Percentiles rank a stretch among this genome's conserved stretches.
Evolutionary conservation across 2,329 filamentous ascomycete species (phyloP).

Genomic region (Sclerotinia spermophila): DNA sequence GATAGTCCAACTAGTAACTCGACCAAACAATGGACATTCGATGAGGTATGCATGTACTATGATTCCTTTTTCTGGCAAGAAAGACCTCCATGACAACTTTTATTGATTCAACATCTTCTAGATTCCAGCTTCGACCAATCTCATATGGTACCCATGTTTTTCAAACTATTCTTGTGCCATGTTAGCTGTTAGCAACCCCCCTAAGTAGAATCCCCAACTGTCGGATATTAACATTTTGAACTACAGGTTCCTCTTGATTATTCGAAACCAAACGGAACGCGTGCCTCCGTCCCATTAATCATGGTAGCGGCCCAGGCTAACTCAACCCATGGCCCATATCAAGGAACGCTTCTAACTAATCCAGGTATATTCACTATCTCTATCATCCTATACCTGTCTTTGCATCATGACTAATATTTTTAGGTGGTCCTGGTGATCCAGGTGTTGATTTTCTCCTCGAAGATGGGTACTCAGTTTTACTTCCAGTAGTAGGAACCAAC

Average conservation of each 20-base stretch:
- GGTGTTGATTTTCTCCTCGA: slow-evolving; percentile 15
- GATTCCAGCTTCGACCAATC: slow-evolving; percentile 17
- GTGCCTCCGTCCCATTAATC: slow-evolving; percentile 22
- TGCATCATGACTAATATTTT: neutral
- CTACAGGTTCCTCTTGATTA: slow-evolving; percentile 27
- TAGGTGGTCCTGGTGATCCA: slow-evolving; percentile 18
- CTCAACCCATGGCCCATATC: slow-evolving; percentile 12
- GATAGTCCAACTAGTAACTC: neutral
- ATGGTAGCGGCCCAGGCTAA: slow-evolving; percentile 21
- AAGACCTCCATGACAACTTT: neutral
- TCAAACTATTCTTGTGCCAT: slow-evolving; percentile 19
- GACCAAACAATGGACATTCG: slow-evolving; percentile 15
- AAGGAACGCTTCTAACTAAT: slow-evolving; percentile 25
- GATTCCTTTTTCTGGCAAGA: neutral
- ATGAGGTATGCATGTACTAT: neutral
- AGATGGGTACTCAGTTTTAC: slow-evolving; percentile 33
- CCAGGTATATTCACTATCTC: neutral
- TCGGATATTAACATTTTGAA: neutral
- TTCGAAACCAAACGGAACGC: slow-evolving; percentile 7
- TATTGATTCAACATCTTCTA: slow-evolving; percentile 14
- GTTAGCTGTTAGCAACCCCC: slow-evolving; percentile 13
- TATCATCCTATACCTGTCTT: neutral
- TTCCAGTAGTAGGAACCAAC: slow-evolving; percentile 46
- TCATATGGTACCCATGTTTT: slow-evolving; percentile 21
- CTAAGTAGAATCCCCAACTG: neutral